phyloP scores from a whole-genome alignment of 2,329 filamentous ascomycete genomes.

The Clarireedia paspali region DNA sequence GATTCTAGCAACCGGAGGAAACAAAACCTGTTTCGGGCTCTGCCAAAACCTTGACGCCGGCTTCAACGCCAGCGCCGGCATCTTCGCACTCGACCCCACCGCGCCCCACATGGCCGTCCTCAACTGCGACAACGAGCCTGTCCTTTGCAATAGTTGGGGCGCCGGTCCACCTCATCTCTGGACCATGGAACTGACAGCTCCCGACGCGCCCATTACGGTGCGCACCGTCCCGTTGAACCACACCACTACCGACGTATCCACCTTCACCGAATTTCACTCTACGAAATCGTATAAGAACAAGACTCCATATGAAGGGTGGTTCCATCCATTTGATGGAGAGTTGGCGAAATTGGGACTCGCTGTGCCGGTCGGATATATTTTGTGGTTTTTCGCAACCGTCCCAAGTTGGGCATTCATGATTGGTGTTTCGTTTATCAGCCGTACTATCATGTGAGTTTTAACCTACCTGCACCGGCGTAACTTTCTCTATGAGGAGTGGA shows the following conservation, averaged over 20 bases:
- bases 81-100: constrained; percentile 52
- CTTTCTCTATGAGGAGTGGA: too few relatives aligned
- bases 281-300: constrained; percentile 43
- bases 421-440: constrained; percentile 62
- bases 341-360: constrained; percentile 55
- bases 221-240: constrained; percentile 61
- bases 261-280: constrained; percentile 52
- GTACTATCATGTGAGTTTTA: constrained; percentile 63
- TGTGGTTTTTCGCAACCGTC: constrained; percentile 59
- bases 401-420: constrained; percentile 77
- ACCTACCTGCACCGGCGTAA: too few relatives aligned
- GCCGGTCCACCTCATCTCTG: constrained; percentile 57
- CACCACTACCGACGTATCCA: constrained; percentile 57
- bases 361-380: constrained; percentile 57
- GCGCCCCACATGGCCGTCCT: constrained; percentile 61
- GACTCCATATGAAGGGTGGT: constrained; percentile 52
- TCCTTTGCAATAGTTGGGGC: constrained; percentile 70
- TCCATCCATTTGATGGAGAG: constrained; percentile 68
- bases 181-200: constrained; percentile 59
- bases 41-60: constrained; percentile 58
- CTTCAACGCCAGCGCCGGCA: constrained; percentile 56
- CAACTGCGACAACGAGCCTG: constrained; percentile 66
- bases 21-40: constrained; percentile 65
- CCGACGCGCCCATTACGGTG: constrained; percentile 55
- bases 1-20: constrained; percentile 65